Percentiles rank a stretch among this genome's conserved stretches.
phyloP scores from a whole-genome alignment of 2,329 filamentous ascomycete species.

The Hypoxylon sp. region DNA sequence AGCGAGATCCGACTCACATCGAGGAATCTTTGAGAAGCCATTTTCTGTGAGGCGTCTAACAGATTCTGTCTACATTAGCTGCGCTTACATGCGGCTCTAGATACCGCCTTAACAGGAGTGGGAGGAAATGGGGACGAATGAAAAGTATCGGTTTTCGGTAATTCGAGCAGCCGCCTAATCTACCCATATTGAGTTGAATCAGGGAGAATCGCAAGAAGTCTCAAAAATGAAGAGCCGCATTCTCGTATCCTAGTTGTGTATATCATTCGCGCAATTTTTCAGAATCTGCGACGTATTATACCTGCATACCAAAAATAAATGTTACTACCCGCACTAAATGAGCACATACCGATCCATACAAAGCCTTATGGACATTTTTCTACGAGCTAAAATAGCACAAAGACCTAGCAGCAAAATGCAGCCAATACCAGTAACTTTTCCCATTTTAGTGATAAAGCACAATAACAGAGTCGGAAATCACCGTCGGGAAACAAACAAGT shows the following conservation, averaged over 20 bases:
- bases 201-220: not conserved
- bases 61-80: too few relatives aligned
- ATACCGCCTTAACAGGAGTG: not conserved
- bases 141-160: not conserved
- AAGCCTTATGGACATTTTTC: constrained; percentile 1
- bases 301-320: not conserved
- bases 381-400: constrained; percentile 22
- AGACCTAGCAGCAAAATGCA: not conserved
- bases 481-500: not conserved
- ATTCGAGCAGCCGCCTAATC: not conserved
- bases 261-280: not conserved
- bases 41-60: not conserved
- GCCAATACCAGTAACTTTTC: constrained; percentile 10
- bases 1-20: not conserved
- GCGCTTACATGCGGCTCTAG: not conserved
- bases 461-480: not conserved
- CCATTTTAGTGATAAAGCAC: constrained; percentile 6
- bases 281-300: not conserved
- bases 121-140: not conserved
- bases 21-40: not conserved
- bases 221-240: not conserved
- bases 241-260: not conserved
- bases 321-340: not conserved
- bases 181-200: not conserved
- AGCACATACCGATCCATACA: constrained; percentile 1